Evolutionary conservation across 345 rosid species (phyloP).

Genomic region (Sapria himalayana): DNA sequence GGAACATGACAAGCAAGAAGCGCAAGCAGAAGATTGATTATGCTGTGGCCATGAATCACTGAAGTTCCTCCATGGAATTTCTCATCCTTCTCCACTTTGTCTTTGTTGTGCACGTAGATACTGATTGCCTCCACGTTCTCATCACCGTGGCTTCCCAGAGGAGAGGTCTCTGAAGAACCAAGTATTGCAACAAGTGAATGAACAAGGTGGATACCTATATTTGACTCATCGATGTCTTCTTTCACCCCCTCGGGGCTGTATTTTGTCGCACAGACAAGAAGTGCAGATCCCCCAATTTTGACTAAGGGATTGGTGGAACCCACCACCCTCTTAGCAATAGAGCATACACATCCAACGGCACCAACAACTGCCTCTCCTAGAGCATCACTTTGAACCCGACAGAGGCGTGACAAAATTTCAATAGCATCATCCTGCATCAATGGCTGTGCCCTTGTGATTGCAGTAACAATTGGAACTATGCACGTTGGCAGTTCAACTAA

Average conservation of each 20-base stretch:
- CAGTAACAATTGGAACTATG: slow-evolving; percentile 62
- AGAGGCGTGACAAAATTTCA: slow-evolving; percentile 73
- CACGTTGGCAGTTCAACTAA: slow-evolving; percentile 60
- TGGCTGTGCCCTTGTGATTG: slow-evolving; percentile 53
- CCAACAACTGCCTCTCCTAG: slow-evolving; percentile 52
- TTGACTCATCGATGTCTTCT: slow-evolving; percentile 73
- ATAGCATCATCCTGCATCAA: slow-evolving; percentile 86
- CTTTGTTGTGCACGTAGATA: slow-evolving; percentile 40
- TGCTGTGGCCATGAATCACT: slow-evolving; percentile 45
- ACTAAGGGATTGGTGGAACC: slow-evolving; percentile 41
- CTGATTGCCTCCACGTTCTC: slow-evolving; percentile 33
- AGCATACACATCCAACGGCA: slow-evolving; percentile 46
- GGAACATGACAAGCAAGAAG: slow-evolving; percentile 85
- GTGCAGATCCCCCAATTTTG: slow-evolving; percentile 86
- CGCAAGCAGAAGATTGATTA: slow-evolving; percentile 80
- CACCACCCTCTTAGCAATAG: slow-evolving; percentile 60
- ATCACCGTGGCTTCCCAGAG: slow-evolving; percentile 23
- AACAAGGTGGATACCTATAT: slow-evolving; percentile 36
- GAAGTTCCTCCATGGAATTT: slow-evolving; percentile 25
- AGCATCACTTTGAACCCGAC: slow-evolving; percentile 58
- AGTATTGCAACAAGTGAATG: slow-evolving; percentile 61
- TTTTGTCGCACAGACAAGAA: slow-evolving; percentile 85
- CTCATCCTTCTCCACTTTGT: slow-evolving; percentile 27
- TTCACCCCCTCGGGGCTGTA: slow-evolving; percentile 60
- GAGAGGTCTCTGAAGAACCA: slow-evolving; percentile 25